Evolutionary conservation across 306 rosid species (phyloP).

Genomic region (Senna tora): DNA sequence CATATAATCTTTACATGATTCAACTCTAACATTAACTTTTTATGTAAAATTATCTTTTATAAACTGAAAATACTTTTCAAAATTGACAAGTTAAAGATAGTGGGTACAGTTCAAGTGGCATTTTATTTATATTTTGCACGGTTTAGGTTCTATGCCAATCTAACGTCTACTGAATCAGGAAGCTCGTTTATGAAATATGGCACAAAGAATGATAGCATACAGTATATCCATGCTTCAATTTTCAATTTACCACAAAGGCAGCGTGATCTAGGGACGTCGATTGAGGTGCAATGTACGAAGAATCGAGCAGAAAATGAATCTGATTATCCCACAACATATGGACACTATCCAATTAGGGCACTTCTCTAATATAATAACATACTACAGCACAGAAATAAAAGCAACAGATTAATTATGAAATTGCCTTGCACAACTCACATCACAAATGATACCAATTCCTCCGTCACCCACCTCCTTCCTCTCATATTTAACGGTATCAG

Average conservation of each 20-base stretch:
- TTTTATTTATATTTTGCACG: too few relatives aligned
- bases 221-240: too few relatives aligned
- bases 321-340: neutral
- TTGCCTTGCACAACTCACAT: conserved; percentile 4
- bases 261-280: neutral
- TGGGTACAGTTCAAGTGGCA: too few relatives aligned
- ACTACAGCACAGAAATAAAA: neutral
- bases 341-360: neutral
- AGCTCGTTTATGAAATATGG: too few relatives aligned
- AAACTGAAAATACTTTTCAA: too few relatives aligned
- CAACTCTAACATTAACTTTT: too few relatives aligned
- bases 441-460: conserved; percentile 6
- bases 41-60: too few relatives aligned
- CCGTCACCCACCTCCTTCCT: neutral
- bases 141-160: too few relatives aligned
- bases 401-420: neutral
- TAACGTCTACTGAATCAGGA: too few relatives aligned
- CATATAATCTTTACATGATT: too few relatives aligned
- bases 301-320: neutral
- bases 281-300: neutral
- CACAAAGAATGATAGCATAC: too few relatives aligned
- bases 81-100: too few relatives aligned
- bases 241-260: neutral
- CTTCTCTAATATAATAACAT: neutral
- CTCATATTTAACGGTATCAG: neutral